These are phyloP conservation scores for Alternaria ventricosa DNA, from an alignment of 2,329 filamentous ascomycete genomes.

Conservation along the genomic window DNA sequence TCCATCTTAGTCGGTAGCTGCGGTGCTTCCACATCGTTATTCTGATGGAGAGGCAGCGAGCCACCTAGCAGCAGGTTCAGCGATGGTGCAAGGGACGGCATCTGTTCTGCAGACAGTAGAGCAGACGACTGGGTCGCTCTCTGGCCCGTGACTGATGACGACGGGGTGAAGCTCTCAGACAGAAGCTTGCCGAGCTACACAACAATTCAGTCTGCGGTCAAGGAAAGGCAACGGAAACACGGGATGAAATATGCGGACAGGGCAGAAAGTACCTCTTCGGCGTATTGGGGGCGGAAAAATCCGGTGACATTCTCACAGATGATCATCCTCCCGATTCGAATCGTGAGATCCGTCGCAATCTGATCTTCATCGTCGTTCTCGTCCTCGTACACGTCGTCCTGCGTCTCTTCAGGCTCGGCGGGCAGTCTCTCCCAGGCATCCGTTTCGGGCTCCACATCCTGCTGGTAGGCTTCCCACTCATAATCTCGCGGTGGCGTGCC, in stretches of 20 bases:
- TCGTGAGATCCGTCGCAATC: conserved; percentile 47
- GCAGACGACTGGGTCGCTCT: conserved; percentile 44
- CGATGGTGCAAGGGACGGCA: conserved; percentile 47
- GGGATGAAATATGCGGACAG: conserved; percentile 15
- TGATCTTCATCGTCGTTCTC: conserved; percentile 49
- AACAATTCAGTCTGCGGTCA: conserved; percentile 33
- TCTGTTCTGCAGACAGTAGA: conserved; percentile 46
- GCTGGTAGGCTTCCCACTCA: conserved; percentile 50
- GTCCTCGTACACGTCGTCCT: conserved; percentile 48
- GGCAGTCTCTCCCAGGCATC: conserved; percentile 47
- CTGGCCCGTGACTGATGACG: conserved; percentile 45
- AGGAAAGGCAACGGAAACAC: conserved; percentile 4
- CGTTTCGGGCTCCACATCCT: conserved; percentile 46
- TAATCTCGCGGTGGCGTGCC: conserved; percentile 48
- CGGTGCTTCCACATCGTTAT: conserved; percentile 38
- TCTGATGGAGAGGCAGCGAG: conserved; percentile 36
- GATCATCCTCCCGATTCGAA: conserved; percentile 49
- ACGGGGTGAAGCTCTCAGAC: conserved; percentile 39
- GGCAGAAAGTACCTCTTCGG: conserved; percentile 47
- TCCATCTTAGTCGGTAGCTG: conserved; percentile 46
- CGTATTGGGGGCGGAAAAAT: conserved; percentile 49
- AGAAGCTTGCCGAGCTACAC: conserved; percentile 48
- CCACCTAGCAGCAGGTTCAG: conserved; percentile 43
- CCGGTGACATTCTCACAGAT: conserved; percentile 50
- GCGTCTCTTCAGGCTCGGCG: conserved; percentile 45